phyloP scores from a whole-genome alignment of 139 green algal genomes.

The Microglena sp. region DNA sequence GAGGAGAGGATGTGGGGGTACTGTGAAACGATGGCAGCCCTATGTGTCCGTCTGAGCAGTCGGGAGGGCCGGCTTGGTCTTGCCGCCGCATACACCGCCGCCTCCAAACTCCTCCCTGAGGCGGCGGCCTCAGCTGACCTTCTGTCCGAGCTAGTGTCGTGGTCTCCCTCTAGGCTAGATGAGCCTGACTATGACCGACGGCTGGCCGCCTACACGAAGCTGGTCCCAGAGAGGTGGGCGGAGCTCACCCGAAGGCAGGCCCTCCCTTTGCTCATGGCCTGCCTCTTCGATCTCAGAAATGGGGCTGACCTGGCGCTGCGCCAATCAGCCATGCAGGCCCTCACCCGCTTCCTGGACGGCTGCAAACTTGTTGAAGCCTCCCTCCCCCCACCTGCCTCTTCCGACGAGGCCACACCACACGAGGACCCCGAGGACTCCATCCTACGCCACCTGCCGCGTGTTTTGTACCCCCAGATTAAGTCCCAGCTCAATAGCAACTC shows the following conservation, averaged over 20 bases:
- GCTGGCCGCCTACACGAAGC: constrained; percentile 46
- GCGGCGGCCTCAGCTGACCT: neutral
- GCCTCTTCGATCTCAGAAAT: constrained; percentile 53
- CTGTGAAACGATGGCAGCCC: constrained; percentile 43
- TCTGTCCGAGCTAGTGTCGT: neutral
- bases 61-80: constrained; percentile 39
- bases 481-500: constrained; percentile 22
- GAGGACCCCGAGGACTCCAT: constrained; percentile 13
- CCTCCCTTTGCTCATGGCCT: constrained; percentile 49
- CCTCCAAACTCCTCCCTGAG: constrained; percentile 28
- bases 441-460: constrained; percentile 22
- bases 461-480: constrained; percentile 54
- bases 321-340: constrained; percentile 36
- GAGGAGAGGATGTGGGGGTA: constrained; percentile 19
- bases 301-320: constrained; percentile 58
- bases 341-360: constrained; percentile 1
- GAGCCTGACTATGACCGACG: constrained; percentile 16
- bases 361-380: neutral
- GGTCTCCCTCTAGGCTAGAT: neutral
- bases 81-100: constrained; percentile 28
- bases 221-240: constrained; percentile 37
- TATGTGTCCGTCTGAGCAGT: constrained; percentile 37
- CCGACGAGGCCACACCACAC: neutral
- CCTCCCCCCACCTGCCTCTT: neutral
- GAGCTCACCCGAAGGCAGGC: constrained; percentile 19